Evolutionary conservation across 305 asterid species (phyloP).

Genomic region (Fraxinus greggii): DNA sequence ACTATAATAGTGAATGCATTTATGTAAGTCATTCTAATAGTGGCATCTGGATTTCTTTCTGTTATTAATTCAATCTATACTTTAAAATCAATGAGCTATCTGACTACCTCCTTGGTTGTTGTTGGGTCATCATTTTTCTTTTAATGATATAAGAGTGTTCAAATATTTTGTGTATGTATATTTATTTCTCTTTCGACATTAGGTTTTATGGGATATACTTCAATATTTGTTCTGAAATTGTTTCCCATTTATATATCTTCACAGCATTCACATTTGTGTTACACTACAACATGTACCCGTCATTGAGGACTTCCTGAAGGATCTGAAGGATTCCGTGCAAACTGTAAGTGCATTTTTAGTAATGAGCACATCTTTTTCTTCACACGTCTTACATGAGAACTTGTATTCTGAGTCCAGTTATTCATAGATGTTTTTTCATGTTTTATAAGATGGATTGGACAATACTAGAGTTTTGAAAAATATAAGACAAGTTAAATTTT

Average conservation of each 20-base stretch:
- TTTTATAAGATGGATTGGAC: neutral
- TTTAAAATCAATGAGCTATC: neutral
- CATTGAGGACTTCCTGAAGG: constrained; percentile 69
- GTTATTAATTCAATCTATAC: neutral
- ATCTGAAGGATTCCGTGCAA: constrained; percentile 63
- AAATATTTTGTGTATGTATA: neutral
- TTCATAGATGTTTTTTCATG: neutral
- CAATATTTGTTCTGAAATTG: constrained; percentile 14
- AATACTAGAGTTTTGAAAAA: neutral
- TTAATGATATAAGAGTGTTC: neutral
- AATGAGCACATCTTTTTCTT: neutral
- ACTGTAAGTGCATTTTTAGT: constrained; percentile 50
- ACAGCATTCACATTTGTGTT: constrained; percentile 96
- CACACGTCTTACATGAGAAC: neutral
- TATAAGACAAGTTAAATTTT: neutral
- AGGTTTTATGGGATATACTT: neutral
- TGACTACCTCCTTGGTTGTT: neutral
- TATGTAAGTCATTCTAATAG: neutral
- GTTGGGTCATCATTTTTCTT: neutral
- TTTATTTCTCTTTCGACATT: neutral
- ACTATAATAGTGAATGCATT: neutral
- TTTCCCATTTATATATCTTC: constrained; percentile 13
- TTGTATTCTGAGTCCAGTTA: neutral
- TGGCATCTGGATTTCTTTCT: neutral
- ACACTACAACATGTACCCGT: constrained; percentile 93